Conservation (phyloP, 2,329 filamentous ascomycete species). For the Calonectria henricotiae region DNA sequence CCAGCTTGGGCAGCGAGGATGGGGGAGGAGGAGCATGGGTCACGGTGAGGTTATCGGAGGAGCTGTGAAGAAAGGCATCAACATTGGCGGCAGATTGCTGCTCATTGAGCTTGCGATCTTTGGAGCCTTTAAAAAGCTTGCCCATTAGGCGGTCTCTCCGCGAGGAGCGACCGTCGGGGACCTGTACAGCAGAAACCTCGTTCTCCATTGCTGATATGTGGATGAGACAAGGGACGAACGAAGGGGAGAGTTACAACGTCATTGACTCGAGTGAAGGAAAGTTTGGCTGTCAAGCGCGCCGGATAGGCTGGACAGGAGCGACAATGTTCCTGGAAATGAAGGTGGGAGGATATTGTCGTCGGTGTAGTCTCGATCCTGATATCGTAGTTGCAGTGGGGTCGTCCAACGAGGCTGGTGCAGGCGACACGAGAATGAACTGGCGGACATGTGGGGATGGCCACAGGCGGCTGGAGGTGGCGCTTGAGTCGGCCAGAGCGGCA, state of each 20-base stretch:
- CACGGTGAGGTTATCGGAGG: conserved; percentile 71
- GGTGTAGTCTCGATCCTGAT: conserved; percentile 45
- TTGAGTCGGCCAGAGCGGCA: conserved; percentile 43
- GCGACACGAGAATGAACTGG: conserved; percentile 53
- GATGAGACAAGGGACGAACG: conserved; percentile 28
- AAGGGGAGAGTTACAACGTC: conserved; percentile 50
- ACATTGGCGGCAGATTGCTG: conserved; percentile 65
- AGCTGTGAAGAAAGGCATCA: conserved; percentile 73
- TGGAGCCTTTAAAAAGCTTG: conserved; percentile 70
- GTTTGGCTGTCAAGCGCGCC: conserved; percentile 42
- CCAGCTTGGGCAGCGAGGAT: conserved; percentile 66
- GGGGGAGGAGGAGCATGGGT: conserved; percentile 66
- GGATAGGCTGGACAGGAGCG: conserved; percentile 38
- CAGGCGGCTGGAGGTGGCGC: conserved; percentile 50
- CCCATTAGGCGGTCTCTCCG: conserved; percentile 75
- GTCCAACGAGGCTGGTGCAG: conserved; percentile 53
- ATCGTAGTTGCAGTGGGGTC: conserved; percentile 50
- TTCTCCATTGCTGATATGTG: conserved; percentile 62
- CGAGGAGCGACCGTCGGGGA: conserved; percentile 62
- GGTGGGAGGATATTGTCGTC: conserved; percentile 39
- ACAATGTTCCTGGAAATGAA: conserved; percentile 37
- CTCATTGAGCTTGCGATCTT: conserved; percentile 59
- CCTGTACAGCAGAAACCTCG: conserved; percentile 58
- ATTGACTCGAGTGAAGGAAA: conserved; percentile 51
- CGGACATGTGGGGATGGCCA: conserved; percentile 52